Base-by-base conservation (phyloP, 1,284 basidiomycete genomes). In the Bjerkandera adusta region DNA sequence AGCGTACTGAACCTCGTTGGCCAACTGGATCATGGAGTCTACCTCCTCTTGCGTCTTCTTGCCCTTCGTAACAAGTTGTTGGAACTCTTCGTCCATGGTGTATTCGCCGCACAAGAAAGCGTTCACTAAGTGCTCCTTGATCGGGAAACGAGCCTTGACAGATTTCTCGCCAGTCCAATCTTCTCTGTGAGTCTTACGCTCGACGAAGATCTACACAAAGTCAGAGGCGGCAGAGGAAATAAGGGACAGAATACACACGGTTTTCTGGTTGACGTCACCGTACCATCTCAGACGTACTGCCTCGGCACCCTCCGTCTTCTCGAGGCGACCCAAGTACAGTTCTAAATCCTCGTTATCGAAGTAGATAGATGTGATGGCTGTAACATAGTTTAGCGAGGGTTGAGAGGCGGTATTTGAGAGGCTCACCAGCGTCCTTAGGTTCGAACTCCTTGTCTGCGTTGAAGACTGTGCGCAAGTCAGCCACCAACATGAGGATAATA, bases 151-250 rank as follows among this genome's bases (percentile, higher is more conserved):
- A 24, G 96, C 92, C 70, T 99, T 99, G 64, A 99, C 96, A 13
- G 92, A 96, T 70, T 98, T 99, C 68, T 99, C 96, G 26, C 96
- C 96, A 0, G 97, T 99, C 96, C 97, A 99, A 66, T 99, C 96
- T 69, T 99, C 96, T 43, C 95, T 81, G 64, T 99, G 96, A 0
- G 97, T 99, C 71, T 99, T 99, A 50, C 97, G 91, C 74, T 99
- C 96, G 36, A 99, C 93, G 60, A 97, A 99, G 53, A 99, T 95
- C 85, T 92, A 60, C 4, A 35, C 20, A 30, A 12, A 45, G 10
- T 16, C 24, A 25, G 50, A 2, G 42, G 53, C 11, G 36, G 43
- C 3, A 35, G 18, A 2, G 7, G 33, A 48, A 35, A 12, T n/a
- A 22, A 25, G 12, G 3, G 39, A 32, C 35, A 25, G 39, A 32